These are phyloP conservation scores for Wallacemonas sp. DNA, from an alignment of 208 protist species.

Conservation along the genomic window DNA sequence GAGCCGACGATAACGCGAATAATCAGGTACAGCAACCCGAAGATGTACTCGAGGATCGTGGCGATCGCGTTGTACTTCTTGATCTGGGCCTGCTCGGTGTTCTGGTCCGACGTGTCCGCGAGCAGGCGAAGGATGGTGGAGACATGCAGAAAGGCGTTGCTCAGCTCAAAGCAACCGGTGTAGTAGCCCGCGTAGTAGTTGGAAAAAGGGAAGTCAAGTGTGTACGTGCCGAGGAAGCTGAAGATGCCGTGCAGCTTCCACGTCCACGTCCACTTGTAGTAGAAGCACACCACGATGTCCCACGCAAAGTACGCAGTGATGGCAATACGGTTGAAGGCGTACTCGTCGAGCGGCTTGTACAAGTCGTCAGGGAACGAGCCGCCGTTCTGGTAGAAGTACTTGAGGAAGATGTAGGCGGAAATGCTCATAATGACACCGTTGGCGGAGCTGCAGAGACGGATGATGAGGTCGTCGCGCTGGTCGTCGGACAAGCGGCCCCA, in stretches of 20 bases:
- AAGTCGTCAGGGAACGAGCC: constrained; percentile 37
- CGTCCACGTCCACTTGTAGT: constrained; percentile 57
- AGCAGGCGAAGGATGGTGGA: constrained; percentile 52
- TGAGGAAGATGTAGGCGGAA: constrained; percentile 60
- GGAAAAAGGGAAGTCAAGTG: constrained; percentile 72
- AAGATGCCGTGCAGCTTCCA: constrained; percentile 81
- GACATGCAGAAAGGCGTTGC: constrained; percentile 72
- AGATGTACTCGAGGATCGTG: constrained; percentile 51
- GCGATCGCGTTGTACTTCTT: constrained; percentile 19
- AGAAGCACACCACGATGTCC: constrained; percentile 80
- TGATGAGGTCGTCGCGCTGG: constrained; percentile 58
- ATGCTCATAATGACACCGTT: constrained; percentile 76
- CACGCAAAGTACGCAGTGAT: constrained; percentile 81
- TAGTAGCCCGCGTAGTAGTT: constrained; percentile 80
- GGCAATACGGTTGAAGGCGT: constrained; percentile 64
- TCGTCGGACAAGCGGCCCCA: constrained; percentile 33
- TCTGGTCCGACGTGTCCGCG: constrained; percentile 14
- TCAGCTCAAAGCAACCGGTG: constrained; percentile 84
- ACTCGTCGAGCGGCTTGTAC: constrained; percentile 58
- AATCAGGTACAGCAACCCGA: constrained; percentile 61
- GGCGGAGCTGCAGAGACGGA: constrained; percentile 60
- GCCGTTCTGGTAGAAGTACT: constrained; percentile 29
- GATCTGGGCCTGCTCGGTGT: constrained; percentile 24
- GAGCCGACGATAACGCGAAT: constrained; percentile 75
- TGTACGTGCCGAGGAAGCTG: constrained; percentile 70